These are phyloP conservation scores for Talaromyces sp. DNA, from an alignment of 2,329 filamentous ascomycete genomes.

Conservation along the genomic window DNA sequence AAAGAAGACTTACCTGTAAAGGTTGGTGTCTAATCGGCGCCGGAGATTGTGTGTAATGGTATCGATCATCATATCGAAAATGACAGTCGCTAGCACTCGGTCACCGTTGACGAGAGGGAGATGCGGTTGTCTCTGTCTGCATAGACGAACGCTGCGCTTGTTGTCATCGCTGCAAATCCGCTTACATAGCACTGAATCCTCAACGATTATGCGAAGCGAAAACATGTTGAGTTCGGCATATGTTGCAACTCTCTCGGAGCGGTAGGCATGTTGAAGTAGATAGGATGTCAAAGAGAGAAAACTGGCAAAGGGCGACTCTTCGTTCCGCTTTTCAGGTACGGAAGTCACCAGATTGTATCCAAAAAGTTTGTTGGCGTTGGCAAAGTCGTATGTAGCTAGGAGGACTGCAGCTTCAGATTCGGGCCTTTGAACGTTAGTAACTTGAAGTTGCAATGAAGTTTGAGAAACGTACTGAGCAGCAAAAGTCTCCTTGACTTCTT, in stretches of 20 bases:
- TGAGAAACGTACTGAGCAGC: slow-evolving; percentile 64
- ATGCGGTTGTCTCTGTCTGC: slow-evolving; percentile 82
- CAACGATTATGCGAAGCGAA: slow-evolving; percentile 78
- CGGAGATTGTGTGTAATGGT: slow-evolving; percentile 92
- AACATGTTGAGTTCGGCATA: slow-evolving; percentile 86
- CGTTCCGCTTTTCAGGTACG: slow-evolving; percentile 57
- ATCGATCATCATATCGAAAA: slow-evolving; percentile 85
- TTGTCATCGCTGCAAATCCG: slow-evolving; percentile 76
- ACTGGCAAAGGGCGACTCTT: slow-evolving; percentile 71
- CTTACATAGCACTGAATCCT: slow-evolving; percentile 79
- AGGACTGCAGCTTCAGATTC: slow-evolving; percentile 74
- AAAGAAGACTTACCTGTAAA: slow-evolving; percentile 62
- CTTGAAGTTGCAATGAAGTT: slow-evolving; percentile 19
- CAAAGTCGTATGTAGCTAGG: slow-evolving; percentile 87
- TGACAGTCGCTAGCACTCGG: slow-evolving; percentile 67
- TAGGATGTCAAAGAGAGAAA: slow-evolving; percentile 91
- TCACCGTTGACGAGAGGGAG: slow-evolving; percentile 71
- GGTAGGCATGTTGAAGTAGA: slow-evolving; percentile 86
- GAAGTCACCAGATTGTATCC: slow-evolving; percentile 75
- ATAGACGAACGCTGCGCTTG: slow-evolving; percentile 72
- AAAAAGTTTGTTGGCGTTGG: slow-evolving; percentile 91
- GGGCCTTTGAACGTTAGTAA: slow-evolving; percentile 56
- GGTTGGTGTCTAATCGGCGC: slow-evolving; percentile 74
- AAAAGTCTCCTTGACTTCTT: slow-evolving; percentile 80
- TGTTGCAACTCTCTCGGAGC: slow-evolving; percentile 70